Conservation (phyloP, 1,284 basidiomycete species). For the Pseudozyma sp. region DNA sequence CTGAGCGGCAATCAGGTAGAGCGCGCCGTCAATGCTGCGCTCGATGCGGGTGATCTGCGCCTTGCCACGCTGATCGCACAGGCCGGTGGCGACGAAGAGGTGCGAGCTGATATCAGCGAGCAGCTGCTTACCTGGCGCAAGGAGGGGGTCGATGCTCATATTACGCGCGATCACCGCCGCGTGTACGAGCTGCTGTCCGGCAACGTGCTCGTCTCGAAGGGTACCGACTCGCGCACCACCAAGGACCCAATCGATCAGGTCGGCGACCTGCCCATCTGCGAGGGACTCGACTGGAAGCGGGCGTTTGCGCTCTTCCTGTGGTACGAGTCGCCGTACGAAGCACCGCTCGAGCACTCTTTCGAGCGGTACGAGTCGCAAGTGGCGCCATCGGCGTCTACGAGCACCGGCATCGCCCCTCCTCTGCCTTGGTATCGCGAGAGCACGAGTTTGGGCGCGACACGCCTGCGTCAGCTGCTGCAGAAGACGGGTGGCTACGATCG, state of each 20-base stretch:
- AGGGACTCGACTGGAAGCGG: slow-evolving; percentile 92
- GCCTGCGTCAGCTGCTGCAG: slow-evolving; percentile 51
- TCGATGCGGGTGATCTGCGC: slow-evolving; percentile 82
- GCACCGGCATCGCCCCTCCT: slow-evolving; percentile 61
- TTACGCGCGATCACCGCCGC: slow-evolving; percentile 79
- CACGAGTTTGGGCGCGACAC: slow-evolving; percentile 53
- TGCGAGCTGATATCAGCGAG: slow-evolving; percentile 79
- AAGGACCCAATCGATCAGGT: slow-evolving; percentile 75
- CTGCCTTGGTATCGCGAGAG: slow-evolving; percentile 65
- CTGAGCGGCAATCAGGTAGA: slow-evolving; percentile 89
- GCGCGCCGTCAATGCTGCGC: slow-evolving; percentile 81
- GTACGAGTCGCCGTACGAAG: slow-evolving; percentile 83
- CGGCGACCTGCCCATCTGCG: slow-evolving; percentile 78
- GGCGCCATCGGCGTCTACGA: slow-evolving; percentile 42
- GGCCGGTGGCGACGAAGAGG: slow-evolving; percentile 82
- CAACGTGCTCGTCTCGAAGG: slow-evolving; percentile 76
- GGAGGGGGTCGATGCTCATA: slow-evolving; percentile 79
- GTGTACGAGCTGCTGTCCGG: slow-evolving; percentile 89
- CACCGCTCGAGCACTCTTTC: slow-evolving; percentile 79
- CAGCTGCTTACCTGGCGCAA: slow-evolving; percentile 88
- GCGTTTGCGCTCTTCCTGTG: slow-evolving; percentile 90
- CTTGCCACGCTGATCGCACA: slow-evolving; percentile 93
- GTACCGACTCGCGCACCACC: slow-evolving; percentile 68
- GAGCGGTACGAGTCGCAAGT: slow-evolving; percentile 74
- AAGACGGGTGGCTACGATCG: slow-evolving; percentile 50